Base-by-base conservation (phyloP, 192 early-diverging fungal species). In the Spizellomyces punctatus region DNA sequence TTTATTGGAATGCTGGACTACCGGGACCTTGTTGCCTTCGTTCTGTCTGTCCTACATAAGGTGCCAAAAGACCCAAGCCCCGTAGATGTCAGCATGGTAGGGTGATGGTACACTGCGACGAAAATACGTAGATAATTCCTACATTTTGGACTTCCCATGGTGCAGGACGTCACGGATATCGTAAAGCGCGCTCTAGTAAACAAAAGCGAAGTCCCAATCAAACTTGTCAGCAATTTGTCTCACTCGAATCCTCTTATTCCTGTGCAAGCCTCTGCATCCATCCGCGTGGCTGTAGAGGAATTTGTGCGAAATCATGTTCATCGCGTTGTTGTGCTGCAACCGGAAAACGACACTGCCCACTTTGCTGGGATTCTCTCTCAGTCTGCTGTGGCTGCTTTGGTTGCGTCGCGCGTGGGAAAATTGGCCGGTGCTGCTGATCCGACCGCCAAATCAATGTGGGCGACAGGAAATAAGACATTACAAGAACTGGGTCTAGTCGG, bases 1-100 rank as follows among this genome's bases (percentile, higher is more conserved):
- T 84, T 84, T 58, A 46, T 84, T 42, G 85, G 85, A 16, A 80
- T 81, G 81, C 63, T 86, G 52, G 85, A 86, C 67, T 84, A 82
- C 69, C 44, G 81, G n/a, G 85, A 86, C 56, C 67, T 86, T 16
- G 82, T 84, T 1, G 71, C 79, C 7, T 81, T 78, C 62, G 76
- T 86, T 10, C 72, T 86, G 46, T 52, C 68, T 16, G 81, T 84
- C 16, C 72, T 86, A 22, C 76, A 78, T 52, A 86, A 82, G 58
- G 74, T 84, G 14, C 73, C 82, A 4, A 58, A 69, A 17, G 73
- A 78, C 16, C 36, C 8, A 5, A 22, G 55, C 0, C 10, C 58
- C 12, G 46, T 70, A 10, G 76, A 84, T 48, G 69, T 78, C 6
- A 72, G 66, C 14, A 65, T 78, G 78, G 78, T 79, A 54, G 1